Percentiles rank a stretch among this genome's conserved stretches.
phyloP scores from a whole-genome alignment of 2,329 filamentous ascomycete genomes.

The Trichoderma gracile region DNA sequence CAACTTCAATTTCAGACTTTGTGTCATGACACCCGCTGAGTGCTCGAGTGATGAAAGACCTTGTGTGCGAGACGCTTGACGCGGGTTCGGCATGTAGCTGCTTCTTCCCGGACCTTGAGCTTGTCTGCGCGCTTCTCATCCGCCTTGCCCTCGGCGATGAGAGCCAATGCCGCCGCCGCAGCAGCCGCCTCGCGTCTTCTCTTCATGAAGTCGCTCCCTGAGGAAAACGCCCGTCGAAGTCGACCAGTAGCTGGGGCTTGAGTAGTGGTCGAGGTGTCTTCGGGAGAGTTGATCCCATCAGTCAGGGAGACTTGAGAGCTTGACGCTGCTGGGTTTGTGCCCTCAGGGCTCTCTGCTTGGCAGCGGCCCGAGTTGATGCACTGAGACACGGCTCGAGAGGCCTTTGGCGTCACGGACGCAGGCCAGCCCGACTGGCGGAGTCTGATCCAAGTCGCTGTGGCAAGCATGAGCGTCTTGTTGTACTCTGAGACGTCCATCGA shows the following conservation, averaged over 20 bases:
- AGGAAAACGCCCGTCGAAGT: constrained; percentile 32
- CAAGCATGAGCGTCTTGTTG: constrained; percentile 42
- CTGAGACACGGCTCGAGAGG: constrained; percentile 32
- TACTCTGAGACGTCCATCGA: constrained; percentile 38
- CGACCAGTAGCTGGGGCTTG: constrained; percentile 1
- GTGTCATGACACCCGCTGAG: constrained; percentile 17
- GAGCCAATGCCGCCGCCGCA: not conserved
- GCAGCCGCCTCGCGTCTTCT: constrained; percentile 27
- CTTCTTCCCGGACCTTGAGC: constrained; percentile 27
- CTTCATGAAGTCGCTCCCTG: constrained; percentile 34
- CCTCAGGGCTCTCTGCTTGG: constrained; percentile 27
- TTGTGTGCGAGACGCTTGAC: constrained; percentile 35
- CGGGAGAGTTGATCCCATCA: not conserved
- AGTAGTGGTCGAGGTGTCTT: not conserved
- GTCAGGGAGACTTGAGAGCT: not conserved
- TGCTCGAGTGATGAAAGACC: constrained; percentile 32
- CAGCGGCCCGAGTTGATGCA: constrained; percentile 25
- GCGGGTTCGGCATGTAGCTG: constrained; percentile 34
- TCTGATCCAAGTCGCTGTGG: constrained; percentile 43
- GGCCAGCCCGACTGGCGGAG: constrained; percentile 42
- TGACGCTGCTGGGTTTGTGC: not conserved
- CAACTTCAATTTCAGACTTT: not conserved
- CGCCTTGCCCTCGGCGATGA: not conserved
- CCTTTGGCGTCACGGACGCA: constrained; percentile 36
- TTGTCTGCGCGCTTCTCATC: constrained; percentile 7